Conservation (phyloP, 306 rosid genomes). For the Coriaria nepalensis region DNA sequence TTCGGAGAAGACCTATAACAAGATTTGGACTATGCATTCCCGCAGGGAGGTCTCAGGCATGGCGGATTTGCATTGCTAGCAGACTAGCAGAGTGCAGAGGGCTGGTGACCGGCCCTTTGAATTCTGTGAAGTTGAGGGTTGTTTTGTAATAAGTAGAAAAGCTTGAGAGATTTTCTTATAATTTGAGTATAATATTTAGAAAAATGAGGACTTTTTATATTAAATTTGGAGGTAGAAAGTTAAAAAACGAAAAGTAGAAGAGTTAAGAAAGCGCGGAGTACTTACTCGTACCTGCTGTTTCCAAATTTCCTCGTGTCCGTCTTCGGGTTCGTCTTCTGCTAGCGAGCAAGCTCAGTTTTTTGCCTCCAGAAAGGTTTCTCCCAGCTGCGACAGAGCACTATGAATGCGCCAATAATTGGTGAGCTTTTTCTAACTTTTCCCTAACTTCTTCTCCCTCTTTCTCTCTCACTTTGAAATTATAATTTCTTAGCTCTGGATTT, state of each 20-base stretch:
- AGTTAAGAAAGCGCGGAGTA: background rate
- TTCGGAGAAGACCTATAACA: conserved; percentile 15
- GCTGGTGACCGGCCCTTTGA: too few relatives aligned
- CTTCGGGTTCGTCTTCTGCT: background rate
- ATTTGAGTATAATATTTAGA: too few relatives aligned
- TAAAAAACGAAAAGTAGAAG: background rate
- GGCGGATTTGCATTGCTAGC: conserved; percentile 2
- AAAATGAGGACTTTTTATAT: background rate
- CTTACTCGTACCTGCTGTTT: background rate
- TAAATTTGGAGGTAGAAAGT: background rate
- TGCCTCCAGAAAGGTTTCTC: background rate
- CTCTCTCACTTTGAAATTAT: background rate
- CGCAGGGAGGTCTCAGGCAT: conserved; percentile 14
- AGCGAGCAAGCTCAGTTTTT: background rate
- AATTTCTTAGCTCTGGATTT: background rate
- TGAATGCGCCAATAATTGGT: conserved; percentile 69
- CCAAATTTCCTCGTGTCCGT: background rate
- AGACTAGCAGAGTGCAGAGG: too few relatives aligned
- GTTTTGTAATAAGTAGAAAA: too few relatives aligned
- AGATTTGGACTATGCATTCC: conserved; percentile 28
- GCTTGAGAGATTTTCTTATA: too few relatives aligned
- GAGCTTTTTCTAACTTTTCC: conserved; percentile 1
- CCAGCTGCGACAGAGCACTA: conserved; percentile 9
- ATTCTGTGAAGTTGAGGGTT: too few relatives aligned
- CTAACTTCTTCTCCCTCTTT: background rate